Percentiles rank a stretch among this genome's conserved stretches.
phyloP scores from a whole-genome alignment of 768 basidiomycete species.

The Russula foetens region DNA sequence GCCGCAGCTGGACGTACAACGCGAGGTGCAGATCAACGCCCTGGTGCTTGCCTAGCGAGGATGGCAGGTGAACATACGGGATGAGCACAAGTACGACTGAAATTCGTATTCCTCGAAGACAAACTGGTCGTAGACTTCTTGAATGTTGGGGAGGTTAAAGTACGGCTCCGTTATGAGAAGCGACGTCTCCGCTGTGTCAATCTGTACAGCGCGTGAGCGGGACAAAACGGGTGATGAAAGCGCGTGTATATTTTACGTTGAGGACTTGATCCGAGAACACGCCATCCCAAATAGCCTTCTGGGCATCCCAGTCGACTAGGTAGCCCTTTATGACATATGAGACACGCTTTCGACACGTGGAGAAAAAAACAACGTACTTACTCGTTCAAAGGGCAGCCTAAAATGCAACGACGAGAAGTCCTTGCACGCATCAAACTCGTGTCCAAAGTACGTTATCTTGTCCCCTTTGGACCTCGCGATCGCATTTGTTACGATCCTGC shows the following conservation, averaged over 20 bases:
- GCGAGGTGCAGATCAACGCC: conserved; percentile 3
- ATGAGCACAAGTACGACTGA: conserved; percentile 66
- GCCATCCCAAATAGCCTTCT: conserved; percentile 92
- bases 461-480: conserved; percentile 81
- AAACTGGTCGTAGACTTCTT: conserved; percentile 91
- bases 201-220: conserved; percentile 33
- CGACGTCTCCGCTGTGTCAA: conserved; percentile 63
- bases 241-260: conserved; percentile 39
- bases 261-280: conserved; percentile 68
- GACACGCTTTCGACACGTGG: conserved; percentile 15
- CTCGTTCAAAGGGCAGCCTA: conserved; percentile 84
- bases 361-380: conserved; percentile 1
- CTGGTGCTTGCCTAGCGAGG: conserved; percentile 16
- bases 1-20: conserved; percentile 53
- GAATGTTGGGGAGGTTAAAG: conserved; percentile 87
- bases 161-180: conserved; percentile 90
- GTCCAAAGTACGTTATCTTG: conserved; percentile 75
- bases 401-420: conserved; percentile 80
- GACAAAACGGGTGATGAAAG: conserved; percentile 14
- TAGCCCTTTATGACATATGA: conserved; percentile 56
- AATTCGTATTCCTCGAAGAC: conserved; percentile 97
- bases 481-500: conserved; percentile 70
- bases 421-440: conserved; percentile 68
- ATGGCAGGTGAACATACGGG: conserved; percentile 44
- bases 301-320: conserved; percentile 90